These are phyloP conservation scores for Colletotrichum coccodes DNA, from an alignment of 2,329 filamentous ascomycete genomes.

Conservation along the genomic window DNA sequence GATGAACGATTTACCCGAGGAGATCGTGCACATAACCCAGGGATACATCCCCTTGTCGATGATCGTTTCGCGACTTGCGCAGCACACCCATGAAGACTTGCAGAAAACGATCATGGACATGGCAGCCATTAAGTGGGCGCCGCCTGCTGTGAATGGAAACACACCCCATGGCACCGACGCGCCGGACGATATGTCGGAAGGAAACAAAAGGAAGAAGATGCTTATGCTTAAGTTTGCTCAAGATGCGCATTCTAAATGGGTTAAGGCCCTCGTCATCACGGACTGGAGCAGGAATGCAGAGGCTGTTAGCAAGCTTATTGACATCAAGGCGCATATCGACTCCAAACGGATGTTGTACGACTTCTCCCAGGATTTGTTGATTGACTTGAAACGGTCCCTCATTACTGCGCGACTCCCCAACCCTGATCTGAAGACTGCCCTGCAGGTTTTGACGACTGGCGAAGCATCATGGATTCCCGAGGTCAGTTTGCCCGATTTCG, in stretches of 20 bases:
- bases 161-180: slow-evolving; percentile 47
- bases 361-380: slow-evolving; percentile 69
- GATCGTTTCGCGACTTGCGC: slow-evolving; percentile 81
- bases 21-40: slow-evolving; percentile 77
- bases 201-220: slow-evolving; percentile 81
- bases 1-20: slow-evolving; percentile 69
- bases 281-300: slow-evolving; percentile 87
- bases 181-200: slow-evolving; percentile 66
- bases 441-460: slow-evolving; percentile 85
- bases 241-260: slow-evolving; percentile 84
- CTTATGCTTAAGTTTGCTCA: slow-evolving; percentile 81
- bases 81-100: slow-evolving; percentile 84
- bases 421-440: slow-evolving; percentile 89
- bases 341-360: slow-evolving; percentile 70
- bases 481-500: slow-evolving; percentile 56
- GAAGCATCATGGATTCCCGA: slow-evolving; percentile 83
- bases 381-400: slow-evolving; percentile 79
- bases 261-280: slow-evolving; percentile 89
- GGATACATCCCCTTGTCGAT: slow-evolving; percentile 81
- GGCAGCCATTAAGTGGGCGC: slow-evolving; percentile 72
- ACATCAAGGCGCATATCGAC: slow-evolving; percentile 81
- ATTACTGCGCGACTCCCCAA: slow-evolving; percentile 81
- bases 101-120: slow-evolving; percentile 76
- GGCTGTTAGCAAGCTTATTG: slow-evolving; percentile 87
- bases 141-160: slow-evolving; percentile 62